Percentiles rank a stretch among this genome's conserved stretches.
Evolutionary conservation across 83 land plant genomes (phyloP).

Genomic region (Isoetes engelmannii): DNA sequence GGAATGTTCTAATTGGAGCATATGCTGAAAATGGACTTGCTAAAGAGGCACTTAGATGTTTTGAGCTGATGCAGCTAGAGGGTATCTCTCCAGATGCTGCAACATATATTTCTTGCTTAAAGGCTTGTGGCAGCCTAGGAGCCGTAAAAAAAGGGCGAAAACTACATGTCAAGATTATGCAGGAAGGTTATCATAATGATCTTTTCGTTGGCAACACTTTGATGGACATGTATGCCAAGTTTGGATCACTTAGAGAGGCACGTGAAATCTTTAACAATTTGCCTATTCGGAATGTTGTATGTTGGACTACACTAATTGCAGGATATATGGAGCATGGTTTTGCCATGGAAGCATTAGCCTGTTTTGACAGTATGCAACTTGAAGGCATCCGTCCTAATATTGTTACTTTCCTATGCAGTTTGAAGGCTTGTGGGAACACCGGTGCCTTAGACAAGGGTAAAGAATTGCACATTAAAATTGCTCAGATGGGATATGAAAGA

Average conservation of each 20-base stretch:
- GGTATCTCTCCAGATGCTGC: slow-evolving; percentile 32
- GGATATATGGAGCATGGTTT: slow-evolving; percentile 2
- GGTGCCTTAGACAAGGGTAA: slow-evolving; percentile 3
- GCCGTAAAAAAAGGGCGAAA: slow-evolving; percentile 36
- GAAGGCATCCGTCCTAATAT: background rate
- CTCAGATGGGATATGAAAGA: background rate
- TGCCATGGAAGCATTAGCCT: background rate
- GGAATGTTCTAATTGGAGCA: slow-evolving; percentile 53
- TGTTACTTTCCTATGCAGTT: background rate
- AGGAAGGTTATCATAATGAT: background rate
- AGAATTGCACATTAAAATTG: background rate
- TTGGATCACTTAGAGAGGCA: background rate
- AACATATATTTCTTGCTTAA: slow-evolving; percentile 23
- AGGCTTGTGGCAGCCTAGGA: slow-evolving; percentile 39
- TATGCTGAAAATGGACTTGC: slow-evolving; percentile 40
- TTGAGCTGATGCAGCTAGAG: slow-evolving; percentile 19
- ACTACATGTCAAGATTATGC: slow-evolving; percentile 19
- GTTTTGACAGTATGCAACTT: background rate
- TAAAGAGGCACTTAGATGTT: slow-evolving; percentile 27
- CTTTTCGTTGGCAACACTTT: slow-evolving; percentile 7
- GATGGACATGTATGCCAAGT: slow-evolving; percentile 6
- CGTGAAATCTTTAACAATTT: background rate
- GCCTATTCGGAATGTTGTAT: background rate
- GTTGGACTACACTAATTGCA: background rate
- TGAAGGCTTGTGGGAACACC: slow-evolving; percentile 4